Base-by-base conservation (phyloP, 257 asterid species). In the Ocimum tenuiflorum region DNA sequence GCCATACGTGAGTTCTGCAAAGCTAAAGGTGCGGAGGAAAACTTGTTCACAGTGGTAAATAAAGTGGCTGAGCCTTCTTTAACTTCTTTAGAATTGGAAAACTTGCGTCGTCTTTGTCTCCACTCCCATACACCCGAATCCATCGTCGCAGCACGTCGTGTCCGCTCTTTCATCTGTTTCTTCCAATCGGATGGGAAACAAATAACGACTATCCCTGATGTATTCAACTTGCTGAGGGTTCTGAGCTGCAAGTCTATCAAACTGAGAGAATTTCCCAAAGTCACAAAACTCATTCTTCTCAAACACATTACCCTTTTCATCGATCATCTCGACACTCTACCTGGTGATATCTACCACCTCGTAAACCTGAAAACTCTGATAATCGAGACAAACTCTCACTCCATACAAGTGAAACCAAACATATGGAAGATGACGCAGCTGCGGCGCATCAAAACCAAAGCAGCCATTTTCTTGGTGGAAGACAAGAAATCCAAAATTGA, bases 211-310 rank as follows among this genome's bases (percentile, higher is more conserved):
- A 13, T 38, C 35, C 19, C 23, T 15, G 69, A 43, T 29, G 57
- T 71, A 48, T 79, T 71, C 58, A 15, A 38, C 12, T 39, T 61
- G 50, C 80, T 59, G 3, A 11, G 65, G 65, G 50, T 59, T 19
- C 9, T 59, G 35, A 42, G 39, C 33, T 38, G 19, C 65, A 38
- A 22, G 50, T 23, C 65, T 13, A 1, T 27, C 45, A 38, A 38
- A 19, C 38, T 59, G 18, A 14, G 4, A 12, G 3, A 38, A 0
- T 8, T 17, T 39, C 50, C 31, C 1, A 13, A 38, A 6, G 50
- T 59, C 17, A 33, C 5, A 18, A 14, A 4, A 8, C 47, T 57
- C 0, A 15, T 18, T 3, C 43, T 31, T 15, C 10, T 57, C 47
- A 31, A 38, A 47, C 43, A 57, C 45, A 31, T 57, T 12, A 33